These are phyloP conservation scores for Bipolaris oryzae DNA, from an alignment of 2,329 filamentous ascomycete species.

Conservation along the genomic window DNA sequence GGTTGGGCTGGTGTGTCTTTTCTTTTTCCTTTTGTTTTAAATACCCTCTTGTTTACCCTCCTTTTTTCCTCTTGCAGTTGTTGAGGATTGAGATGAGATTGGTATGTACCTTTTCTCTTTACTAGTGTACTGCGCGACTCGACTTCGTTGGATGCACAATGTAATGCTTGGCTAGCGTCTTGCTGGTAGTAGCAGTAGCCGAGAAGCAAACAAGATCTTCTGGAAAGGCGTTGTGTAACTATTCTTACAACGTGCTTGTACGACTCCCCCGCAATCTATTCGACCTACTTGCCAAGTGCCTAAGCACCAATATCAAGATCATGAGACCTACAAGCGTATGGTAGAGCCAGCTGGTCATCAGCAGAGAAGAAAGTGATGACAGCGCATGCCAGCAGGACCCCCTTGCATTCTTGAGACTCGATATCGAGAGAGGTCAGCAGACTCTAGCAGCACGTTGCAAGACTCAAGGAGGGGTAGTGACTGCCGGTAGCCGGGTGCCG, in stretches of 20 bases:
- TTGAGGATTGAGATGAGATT: no score
- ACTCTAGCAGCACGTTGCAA: neutral
- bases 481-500: constrained; percentile 1
- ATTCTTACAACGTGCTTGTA: neutral
- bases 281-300: neutral
- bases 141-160: no score
- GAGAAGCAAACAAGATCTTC: no score
- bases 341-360: neutral
- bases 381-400: neutral
- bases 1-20: no score
- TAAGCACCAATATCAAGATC: neutral
- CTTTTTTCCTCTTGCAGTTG: no score
- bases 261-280: neutral
- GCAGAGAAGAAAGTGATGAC: neutral
- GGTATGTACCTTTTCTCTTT: no score
- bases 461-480: neutral
- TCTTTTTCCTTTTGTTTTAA: neutral
- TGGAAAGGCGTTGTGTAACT: no score
- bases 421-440: constrained; percentile 5
- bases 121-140: no score
- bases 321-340: constrained; percentile 2
- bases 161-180: no score
- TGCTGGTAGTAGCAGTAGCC: no score
- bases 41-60: neutral
- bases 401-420: neutral